These are phyloP conservation scores for Neurospora sp. DNA, from an alignment of 2,329 filamentous ascomycete species.

Conservation along the genomic window DNA sequence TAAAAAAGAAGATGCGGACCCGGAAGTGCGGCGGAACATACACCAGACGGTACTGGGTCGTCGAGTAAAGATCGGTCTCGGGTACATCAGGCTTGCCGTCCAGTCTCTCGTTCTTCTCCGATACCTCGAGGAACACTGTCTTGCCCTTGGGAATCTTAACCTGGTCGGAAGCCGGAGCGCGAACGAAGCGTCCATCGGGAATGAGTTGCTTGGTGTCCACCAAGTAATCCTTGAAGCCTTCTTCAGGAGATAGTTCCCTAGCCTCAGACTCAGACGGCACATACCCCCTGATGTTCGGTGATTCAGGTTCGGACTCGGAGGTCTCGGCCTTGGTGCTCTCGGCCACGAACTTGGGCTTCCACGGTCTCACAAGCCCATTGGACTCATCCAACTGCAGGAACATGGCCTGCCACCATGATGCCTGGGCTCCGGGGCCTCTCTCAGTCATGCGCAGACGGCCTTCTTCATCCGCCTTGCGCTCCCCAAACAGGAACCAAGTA, in stretches of 20 bases:
- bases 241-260: not conserved
- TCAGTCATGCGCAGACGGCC: slow-evolving; percentile 45
- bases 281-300: slow-evolving; percentile 21
- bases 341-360: slow-evolving; percentile 44
- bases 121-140: slow-evolving; percentile 69
- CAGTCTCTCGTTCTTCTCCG: slow-evolving; percentile 53
- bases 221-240: slow-evolving; percentile 29
- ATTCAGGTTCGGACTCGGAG: slow-evolving; percentile 19
- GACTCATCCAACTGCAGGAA: slow-evolving; percentile 37
- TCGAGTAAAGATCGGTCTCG: slow-evolving; percentile 41
- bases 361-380: slow-evolving; percentile 37
- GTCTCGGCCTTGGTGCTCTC: slow-evolving; percentile 28
- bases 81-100: slow-evolving; percentile 51
- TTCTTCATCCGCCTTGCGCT: slow-evolving; percentile 73
- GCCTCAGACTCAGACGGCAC: not conserved
- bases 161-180: slow-evolving; percentile 89
- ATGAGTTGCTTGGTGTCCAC: slow-evolving; percentile 44
- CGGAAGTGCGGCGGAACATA: slow-evolving; percentile 83
- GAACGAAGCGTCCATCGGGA: slow-evolving; percentile 71
- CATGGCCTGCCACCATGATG: slow-evolving; percentile 30
- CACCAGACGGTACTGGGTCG: slow-evolving; percentile 56
- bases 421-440: slow-evolving; percentile 21
- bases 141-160: slow-evolving; percentile 83
- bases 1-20: slow-evolving; percentile 70
- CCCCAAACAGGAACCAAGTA: slow-evolving; percentile 88